Percentiles rank a stretch among this genome's conserved stretches.
These are phyloP conservation scores for Leccinum subgranulosum DNA, from an alignment of 768 basidiomycete species.

Conservation along the genomic window DNA sequence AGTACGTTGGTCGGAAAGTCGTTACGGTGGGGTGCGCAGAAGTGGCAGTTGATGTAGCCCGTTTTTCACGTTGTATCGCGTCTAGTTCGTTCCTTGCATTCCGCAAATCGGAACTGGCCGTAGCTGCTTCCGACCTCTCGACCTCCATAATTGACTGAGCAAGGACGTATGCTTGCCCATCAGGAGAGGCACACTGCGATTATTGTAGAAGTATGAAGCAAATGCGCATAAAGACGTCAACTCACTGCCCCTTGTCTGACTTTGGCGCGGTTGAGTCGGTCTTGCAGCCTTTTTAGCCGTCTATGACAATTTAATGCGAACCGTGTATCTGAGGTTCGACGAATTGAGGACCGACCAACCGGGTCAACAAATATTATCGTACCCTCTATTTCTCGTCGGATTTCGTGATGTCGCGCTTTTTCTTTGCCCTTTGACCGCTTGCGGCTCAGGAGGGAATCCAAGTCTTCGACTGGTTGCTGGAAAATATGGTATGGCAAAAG, in stretches of 20 bases:
- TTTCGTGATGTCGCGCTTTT: constrained; percentile 47
- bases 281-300: constrained; percentile 52
- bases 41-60: constrained; percentile 33
- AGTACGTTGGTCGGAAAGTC: constrained; percentile 40
- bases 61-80: constrained; percentile 66
- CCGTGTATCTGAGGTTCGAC: constrained; percentile 51
- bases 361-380: neutral
- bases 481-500: constrained; percentile 80
- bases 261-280: constrained; percentile 55
- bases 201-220: constrained; percentile 1
- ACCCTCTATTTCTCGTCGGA: constrained; percentile 55
- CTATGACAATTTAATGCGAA: constrained; percentile 66
- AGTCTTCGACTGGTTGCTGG: constrained; percentile 69
- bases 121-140: constrained; percentile 60
- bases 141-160: constrained; percentile 62
- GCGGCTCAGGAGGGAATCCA: constrained; percentile 32
- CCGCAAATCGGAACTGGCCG: constrained; percentile 58
- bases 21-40: constrained; percentile 32
- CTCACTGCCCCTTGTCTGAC: constrained; percentile 57
- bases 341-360: constrained; percentile 2
- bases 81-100: constrained; percentile 63
- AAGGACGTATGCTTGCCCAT: constrained; percentile 61
- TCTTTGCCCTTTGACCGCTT: constrained; percentile 56
- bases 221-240: neutral
- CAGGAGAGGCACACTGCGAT: constrained; percentile 54